Conservation (phyloP, 345 rosid genomes). For the Nasturtium officinale region DNA sequence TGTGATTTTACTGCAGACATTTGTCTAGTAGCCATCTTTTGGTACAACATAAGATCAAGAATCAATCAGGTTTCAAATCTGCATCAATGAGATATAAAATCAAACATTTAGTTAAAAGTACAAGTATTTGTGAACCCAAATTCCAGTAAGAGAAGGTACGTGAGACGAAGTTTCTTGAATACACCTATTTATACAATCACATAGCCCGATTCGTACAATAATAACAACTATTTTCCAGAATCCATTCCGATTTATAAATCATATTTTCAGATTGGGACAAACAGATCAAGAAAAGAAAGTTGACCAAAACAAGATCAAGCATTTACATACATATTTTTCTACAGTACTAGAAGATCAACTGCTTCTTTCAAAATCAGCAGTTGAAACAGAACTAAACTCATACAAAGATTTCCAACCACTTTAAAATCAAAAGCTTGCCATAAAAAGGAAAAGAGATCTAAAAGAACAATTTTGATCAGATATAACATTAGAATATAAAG, state of each 20-base stretch:
- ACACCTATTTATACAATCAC: neutral
- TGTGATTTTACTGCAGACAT: conserved; percentile 50
- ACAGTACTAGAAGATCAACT: neutral
- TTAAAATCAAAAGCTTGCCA: neutral
- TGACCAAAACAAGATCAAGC: conserved; percentile 29
- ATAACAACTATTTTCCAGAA: neutral
- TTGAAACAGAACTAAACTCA: neutral
- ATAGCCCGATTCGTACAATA: neutral
- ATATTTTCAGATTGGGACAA: neutral
- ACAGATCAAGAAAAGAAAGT: conserved; percentile 31
- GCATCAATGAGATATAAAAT: conserved; percentile 24
- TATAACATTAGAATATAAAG: conserved; percentile 11
- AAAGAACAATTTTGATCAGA: conserved; percentile 31
- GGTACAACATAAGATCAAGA: conserved; percentile 27
- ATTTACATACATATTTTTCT: neutral
- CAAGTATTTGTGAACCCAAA: neutral
- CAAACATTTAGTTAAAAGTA: conserved; percentile 4
- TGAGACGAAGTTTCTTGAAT: neutral
- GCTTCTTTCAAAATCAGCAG: neutral
- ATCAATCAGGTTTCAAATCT: conserved; percentile 35
- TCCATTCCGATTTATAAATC: neutral
- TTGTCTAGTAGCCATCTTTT: conserved; percentile 52
- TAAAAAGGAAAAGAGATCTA: conserved; percentile 34
- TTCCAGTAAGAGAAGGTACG: neutral
- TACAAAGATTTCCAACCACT: neutral